Evolutionary conservation across 768 basidiomycete species (phyloP).

Genomic region (Amanita molliuscula): DNA sequence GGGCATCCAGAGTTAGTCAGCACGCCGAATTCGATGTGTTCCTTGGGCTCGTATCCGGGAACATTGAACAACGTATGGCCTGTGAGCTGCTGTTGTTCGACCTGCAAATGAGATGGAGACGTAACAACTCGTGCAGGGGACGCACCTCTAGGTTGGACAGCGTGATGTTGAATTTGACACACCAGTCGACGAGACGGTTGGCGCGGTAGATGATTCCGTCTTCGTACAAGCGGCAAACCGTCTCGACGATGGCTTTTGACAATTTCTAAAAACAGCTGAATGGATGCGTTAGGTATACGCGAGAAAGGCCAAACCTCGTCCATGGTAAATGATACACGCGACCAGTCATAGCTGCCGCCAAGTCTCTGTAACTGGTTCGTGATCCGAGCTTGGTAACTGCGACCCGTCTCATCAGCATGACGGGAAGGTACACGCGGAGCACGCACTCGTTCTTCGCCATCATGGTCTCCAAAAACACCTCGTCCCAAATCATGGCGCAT

Average conservation of each 20-base stretch:
- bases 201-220: slow-evolving; percentile 91
- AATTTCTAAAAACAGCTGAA: slow-evolving; percentile 34
- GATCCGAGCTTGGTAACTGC: slow-evolving; percentile 84
- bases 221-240: slow-evolving; percentile 85
- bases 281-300: background rate
- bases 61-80: slow-evolving; percentile 83
- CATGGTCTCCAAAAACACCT: slow-evolving; percentile 82
- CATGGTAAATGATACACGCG: slow-evolving; percentile 93
- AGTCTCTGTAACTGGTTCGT: slow-evolving; percentile 81
- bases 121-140: background rate
- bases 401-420: background rate
- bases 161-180: slow-evolving; percentile 90
- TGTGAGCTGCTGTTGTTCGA: slow-evolving; percentile 83
- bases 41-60: slow-evolving; percentile 92
- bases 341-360: slow-evolving; percentile 94
- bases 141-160: slow-evolving; percentile 92
- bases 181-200: slow-evolving; percentile 97
- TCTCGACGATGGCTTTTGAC: slow-evolving; percentile 84
- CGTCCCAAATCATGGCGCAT: slow-evolving; percentile 93
- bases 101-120: slow-evolving; percentile 29
- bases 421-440: background rate
- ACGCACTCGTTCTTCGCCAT: slow-evolving; percentile 94
- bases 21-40: slow-evolving; percentile 94
- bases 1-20: slow-evolving; percentile 94
- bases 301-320: slow-evolving; percentile 41